Base-by-base conservation (phyloP, 345 rosid species). In the Psidium friedrichsthalianum region DNA sequence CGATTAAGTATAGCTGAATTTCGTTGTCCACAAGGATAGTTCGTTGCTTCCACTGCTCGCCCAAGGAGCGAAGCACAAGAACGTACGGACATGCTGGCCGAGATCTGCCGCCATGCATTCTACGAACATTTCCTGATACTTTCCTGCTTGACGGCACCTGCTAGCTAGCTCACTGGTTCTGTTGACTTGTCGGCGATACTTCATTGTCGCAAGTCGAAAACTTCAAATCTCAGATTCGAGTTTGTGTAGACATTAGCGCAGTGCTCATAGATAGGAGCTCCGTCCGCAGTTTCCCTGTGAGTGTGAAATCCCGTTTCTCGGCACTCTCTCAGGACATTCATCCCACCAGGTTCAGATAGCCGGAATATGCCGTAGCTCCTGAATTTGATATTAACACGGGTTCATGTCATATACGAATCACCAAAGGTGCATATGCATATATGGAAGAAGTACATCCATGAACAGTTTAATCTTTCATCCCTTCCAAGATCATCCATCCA, bases 211-310 rank as follows among this genome's bases (percentile, higher is more conserved):
- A 96, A 88, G 89, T 96, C 98, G 84, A 95, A 95, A 86, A 95
- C 94, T 90, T 96, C 98, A 27, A 96, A 94, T 91, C 99, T 92
- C 74, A 95, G 92, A 93, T 95, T 94, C 18, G 95, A 92, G 87
- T 96, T 96, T 82, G 83, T 94, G 92, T 92, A 95, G 84, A 96
- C 96, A 82, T 96, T 94, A 58, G 93, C 89, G 90, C 99, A 95
- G 85, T 91, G 91, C 86, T 95, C 92, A 29, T 94, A 95, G 57
- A 96, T 85, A 18, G 92, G 94, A 89, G 89, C 88, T 82, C 98
- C 99, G 58, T 93, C 93, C n/a, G 87, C 90, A 61, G 96, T 89
- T 88, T 94, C 99, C n/a, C 87, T 57, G 87, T 96, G 99, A 54
- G 86, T 84, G 88, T 96, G 99, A 87, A 96, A 96, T 85, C 95